Conservation (phyloP, 73 alveolate species). For the Stentor roeselii region DNA sequence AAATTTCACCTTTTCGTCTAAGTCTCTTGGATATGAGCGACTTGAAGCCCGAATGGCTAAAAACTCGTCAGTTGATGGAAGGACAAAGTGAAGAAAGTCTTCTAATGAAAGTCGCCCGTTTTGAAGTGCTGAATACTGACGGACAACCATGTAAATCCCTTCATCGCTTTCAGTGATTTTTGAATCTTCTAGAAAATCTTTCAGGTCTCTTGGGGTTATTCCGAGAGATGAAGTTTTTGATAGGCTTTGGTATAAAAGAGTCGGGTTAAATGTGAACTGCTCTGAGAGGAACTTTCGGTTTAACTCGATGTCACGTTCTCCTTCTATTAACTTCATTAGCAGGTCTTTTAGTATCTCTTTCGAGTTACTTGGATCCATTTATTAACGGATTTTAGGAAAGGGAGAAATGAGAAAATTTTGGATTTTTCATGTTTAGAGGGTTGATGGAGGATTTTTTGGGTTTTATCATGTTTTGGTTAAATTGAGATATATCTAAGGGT, state of each 20-base stretch:
- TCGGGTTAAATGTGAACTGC: neutral
- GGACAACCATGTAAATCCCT: neutral
- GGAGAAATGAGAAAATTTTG: too few relatives aligned
- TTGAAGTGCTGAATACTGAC: neutral
- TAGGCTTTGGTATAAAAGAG: neutral
- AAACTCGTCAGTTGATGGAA: conserved; percentile 7
- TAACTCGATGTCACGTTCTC: neutral
- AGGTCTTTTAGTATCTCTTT: neutral
- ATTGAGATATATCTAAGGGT: too few relatives aligned
- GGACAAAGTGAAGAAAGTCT: neutral
- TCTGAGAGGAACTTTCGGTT: neutral
- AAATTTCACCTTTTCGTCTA: neutral
- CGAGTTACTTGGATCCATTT: too few relatives aligned
- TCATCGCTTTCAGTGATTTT: neutral
- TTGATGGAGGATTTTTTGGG: too few relatives aligned
- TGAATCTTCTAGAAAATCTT: conserved; percentile 1
- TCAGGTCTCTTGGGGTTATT: neutral
- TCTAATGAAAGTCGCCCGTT: neutral
- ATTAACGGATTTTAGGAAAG: too few relatives aligned
- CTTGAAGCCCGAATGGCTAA: neutral
- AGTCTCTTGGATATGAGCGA: neutral
- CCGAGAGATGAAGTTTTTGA: neutral
- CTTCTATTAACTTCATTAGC: neutral
- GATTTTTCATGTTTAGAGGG: too few relatives aligned
- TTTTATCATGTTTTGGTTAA: too few relatives aligned